Evolutionary conservation across 257 asterid species (phyloP).

Genomic region (Plantago elongata): DNA sequence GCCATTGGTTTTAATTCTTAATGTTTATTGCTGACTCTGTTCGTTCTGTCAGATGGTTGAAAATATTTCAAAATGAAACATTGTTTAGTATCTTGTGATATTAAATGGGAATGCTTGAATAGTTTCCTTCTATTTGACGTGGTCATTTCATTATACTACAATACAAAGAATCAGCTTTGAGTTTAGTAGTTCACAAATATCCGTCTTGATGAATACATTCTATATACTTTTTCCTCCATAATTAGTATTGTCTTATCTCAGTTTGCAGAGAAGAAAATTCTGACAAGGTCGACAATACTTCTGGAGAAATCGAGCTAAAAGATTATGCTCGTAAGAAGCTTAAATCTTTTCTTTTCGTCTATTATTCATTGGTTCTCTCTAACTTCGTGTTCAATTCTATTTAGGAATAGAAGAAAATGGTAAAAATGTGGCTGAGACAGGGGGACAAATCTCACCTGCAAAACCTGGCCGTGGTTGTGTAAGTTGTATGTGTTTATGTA

Average conservation of each 20-base stretch:
- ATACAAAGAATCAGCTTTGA: too few relatives aligned
- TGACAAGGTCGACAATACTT: slow-evolving; percentile 31
- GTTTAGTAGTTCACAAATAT: too few relatives aligned
- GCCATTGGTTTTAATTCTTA: not conserved
- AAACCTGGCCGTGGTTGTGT: slow-evolving; percentile 89
- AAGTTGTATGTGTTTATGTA: slow-evolving; percentile 96
- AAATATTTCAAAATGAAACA: not conserved
- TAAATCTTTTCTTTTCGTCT: slow-evolving; percentile 10
- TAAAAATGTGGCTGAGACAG: slow-evolving; percentile 24
- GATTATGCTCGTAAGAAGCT: slow-evolving; percentile 38
- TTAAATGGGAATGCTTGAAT: slow-evolving; percentile 13
- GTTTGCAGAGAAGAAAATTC: slow-evolving; percentile 48
- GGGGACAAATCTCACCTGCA: slow-evolving; percentile 40
- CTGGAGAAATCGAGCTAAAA: slow-evolving; percentile 25
- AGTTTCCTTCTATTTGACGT: too few relatives aligned
- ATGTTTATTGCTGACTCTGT: not conserved
- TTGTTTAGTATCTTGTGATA: slow-evolving; percentile 5
- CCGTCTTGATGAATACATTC: too few relatives aligned
- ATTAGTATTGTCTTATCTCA: slow-evolving; percentile 36
- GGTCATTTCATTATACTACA: too few relatives aligned
- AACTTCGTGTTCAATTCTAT: slow-evolving; percentile 21
- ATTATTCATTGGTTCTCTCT: slow-evolving; percentile 10
- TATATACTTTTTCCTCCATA: slow-evolving; percentile 21
- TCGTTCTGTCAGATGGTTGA: not conserved
- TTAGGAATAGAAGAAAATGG: slow-evolving; percentile 47